Evolutionary conservation across 148 eudicot genomes (phyloP).

Genomic region (Rhododendron kiyosumense): DNA sequence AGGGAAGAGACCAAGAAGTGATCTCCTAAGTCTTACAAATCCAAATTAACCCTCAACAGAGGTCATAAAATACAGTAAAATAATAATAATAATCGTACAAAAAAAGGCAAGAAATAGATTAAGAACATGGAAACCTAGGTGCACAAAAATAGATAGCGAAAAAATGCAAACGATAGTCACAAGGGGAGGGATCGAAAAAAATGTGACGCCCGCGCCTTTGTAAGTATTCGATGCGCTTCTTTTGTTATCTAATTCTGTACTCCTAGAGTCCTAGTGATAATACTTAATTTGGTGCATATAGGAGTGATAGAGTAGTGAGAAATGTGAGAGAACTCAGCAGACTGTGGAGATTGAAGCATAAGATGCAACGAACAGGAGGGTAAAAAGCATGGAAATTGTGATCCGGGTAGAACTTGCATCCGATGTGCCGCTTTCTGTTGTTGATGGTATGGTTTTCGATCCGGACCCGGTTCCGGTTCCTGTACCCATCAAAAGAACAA

Average conservation of each 20-base stretch:
- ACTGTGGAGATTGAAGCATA: conserved; percentile 17
- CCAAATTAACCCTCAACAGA: neutral
- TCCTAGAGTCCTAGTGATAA: neutral
- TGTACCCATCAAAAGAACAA: neutral
- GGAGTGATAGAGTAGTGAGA: too few relatives aligned
- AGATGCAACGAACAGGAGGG: conserved; percentile 22
- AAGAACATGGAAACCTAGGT: neutral
- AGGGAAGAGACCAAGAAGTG: conserved; percentile 3
- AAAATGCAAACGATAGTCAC: neutral
- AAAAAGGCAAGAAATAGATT: neutral
- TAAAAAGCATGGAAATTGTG: conserved; percentile 19
- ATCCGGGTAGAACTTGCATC: conserved; percentile 28
- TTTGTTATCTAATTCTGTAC: neutral
- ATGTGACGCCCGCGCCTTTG: neutral
- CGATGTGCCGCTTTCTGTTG: conserved; percentile 30
- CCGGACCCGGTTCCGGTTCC: conserved; percentile 25
- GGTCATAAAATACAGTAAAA: neutral
- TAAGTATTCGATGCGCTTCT: neutral
- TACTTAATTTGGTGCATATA: neutral
- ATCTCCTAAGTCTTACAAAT: conserved; percentile 1
- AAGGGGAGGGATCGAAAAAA: neutral
- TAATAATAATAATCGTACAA: neutral
- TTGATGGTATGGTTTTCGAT: conserved; percentile 27
- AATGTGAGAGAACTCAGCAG: neutral
- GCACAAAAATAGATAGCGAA: neutral